Evolutionary conservation across 1,284 basidiomycete species (phyloP).

Genomic region (Vanrija sp.): DNA sequence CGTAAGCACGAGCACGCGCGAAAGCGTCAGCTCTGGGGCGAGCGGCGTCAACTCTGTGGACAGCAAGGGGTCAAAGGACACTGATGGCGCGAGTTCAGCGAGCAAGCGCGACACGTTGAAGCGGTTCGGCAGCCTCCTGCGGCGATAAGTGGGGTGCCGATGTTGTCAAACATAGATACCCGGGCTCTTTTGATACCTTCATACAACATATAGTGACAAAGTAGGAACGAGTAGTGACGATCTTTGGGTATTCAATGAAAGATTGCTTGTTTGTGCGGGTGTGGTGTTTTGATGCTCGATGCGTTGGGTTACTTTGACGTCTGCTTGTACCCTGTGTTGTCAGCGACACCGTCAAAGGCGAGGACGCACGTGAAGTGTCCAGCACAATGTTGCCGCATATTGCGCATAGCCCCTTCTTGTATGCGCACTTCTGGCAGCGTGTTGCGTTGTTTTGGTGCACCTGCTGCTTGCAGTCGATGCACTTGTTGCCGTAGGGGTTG

Average conservation of each 20-base stretch:
- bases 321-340: conserved; percentile 39
- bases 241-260: conserved; percentile 1
- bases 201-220: conserved; percentile 12
- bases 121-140: conserved; percentile 36
- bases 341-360: background rate
- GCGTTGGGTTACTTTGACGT: conserved; percentile 25
- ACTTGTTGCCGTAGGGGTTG: conserved; percentile 47
- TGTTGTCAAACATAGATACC: background rate
- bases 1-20: background rate
- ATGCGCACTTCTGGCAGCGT: conserved; percentile 49
- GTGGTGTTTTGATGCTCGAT: background rate
- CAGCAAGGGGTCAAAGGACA: background rate
- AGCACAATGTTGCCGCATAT: conserved; percentile 48
- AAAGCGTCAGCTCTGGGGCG: background rate
- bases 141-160: conserved; percentile 7
- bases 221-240: conserved; percentile 1
- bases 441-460: conserved; percentile 45
- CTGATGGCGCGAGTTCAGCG: conserved; percentile 1
- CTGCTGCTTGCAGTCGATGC: conserved; percentile 48
- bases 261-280: background rate
- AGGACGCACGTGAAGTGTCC: conserved; percentile 36
- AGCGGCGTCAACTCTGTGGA: background rate
- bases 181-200: conserved; percentile 4
- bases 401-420: conserved; percentile 50
- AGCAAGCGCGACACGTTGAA: conserved; percentile 14